Evolutionary conservation across 1,284 basidiomycete genomes (phyloP), one percentile per base, ranked within the genome.

Genomic region (Pyrrhoderma lamaoense): DNA sequence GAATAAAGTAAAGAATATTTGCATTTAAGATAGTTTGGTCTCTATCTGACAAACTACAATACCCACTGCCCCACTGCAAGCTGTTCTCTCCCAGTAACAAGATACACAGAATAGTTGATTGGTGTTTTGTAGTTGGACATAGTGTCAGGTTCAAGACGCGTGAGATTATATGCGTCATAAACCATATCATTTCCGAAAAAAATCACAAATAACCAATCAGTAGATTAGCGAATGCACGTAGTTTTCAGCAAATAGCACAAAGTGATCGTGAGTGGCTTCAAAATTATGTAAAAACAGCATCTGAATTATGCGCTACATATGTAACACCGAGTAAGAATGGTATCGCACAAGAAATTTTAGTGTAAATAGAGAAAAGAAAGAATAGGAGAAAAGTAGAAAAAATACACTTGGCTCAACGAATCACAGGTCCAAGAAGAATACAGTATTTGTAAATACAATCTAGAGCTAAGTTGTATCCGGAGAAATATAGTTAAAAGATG

Each of bases 11-110:
- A n/a, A n/a, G n/a, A n/a, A n/a, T n/a, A n/a, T n/a, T n/a, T n/a
- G n/a, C n/a, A n/a, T n/a, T n/a, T n/a, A n/a, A n/a, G n/a, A n/a
- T n/a, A n/a, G n/a, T n/a, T n/a, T 39, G 7, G 45, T 36, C 22
- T 8, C 25, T 47, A 44, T 14, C 8, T 18, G 43, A 14, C 23
- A 7, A 52, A 27, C 27, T 31, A 40, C 49, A 38, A 5, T 9
- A 61, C 64, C 35, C 59, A 86, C 89, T 73, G 86, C 90, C 59
- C 83, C 85, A n/a, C 75, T 1, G 90, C 89, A 3, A 95, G 73
- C 0, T 93, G 70, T 43, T 86, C 79, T 54, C 93, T 73, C 14
- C 87, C 87, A 2, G 92, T 94, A 11, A 96, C 91, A 42, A 96
- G 77, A 67, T 93, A 93, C 11, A 93, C 65, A 1, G 85, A 83